Evolutionary conservation across 768 basidiomycete genomes (phyloP).

Genomic region (Hericium erinaceus): DNA sequence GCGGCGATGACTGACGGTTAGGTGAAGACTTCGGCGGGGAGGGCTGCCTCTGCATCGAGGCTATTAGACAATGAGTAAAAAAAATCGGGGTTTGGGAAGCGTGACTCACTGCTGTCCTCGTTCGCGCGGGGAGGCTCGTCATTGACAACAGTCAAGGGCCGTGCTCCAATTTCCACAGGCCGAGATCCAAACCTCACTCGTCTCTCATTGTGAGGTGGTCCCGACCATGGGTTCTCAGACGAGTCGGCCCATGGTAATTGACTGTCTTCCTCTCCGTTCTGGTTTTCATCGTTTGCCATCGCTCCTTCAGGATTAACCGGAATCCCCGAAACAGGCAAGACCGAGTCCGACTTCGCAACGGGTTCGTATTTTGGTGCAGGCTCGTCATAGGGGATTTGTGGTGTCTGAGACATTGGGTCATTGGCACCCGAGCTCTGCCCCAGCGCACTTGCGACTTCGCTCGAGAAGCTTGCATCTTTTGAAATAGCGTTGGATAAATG

Average conservation of each 20-base stretch:
- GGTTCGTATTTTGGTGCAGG: constrained; percentile 30
- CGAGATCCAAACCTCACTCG: constrained; percentile 7
- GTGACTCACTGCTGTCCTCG: neutral
- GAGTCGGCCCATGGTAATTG: constrained; percentile 22
- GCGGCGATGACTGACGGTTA: neutral
- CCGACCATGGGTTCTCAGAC: neutral
- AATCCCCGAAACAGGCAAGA: too few species aligned
- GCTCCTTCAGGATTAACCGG: too few species aligned
- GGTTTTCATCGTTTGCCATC: neutral
- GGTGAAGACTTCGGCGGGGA: neutral
- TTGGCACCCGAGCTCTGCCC: neutral
- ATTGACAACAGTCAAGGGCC: neutral
- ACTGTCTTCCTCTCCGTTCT: constrained; percentile 16
- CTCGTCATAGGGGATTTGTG: constrained; percentile 19
- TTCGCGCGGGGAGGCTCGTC: neutral
- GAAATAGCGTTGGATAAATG: neutral
- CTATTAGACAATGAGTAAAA: neutral
- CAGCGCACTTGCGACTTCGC: neutral
- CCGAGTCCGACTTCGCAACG: constrained; percentile 5
- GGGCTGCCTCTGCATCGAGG: neutral
- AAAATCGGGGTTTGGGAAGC: neutral
- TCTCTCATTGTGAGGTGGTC: neutral
- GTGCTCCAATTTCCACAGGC: constrained; percentile 5
- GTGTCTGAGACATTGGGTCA: neutral
- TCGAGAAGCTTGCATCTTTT: constrained; percentile 9